Percentiles rank a stretch among this genome's conserved stretches.
Evolutionary conservation across 225 moss, liverwort and hornwort genomes (phyloP).

Genomic region (Straminergon stramineum): DNA sequence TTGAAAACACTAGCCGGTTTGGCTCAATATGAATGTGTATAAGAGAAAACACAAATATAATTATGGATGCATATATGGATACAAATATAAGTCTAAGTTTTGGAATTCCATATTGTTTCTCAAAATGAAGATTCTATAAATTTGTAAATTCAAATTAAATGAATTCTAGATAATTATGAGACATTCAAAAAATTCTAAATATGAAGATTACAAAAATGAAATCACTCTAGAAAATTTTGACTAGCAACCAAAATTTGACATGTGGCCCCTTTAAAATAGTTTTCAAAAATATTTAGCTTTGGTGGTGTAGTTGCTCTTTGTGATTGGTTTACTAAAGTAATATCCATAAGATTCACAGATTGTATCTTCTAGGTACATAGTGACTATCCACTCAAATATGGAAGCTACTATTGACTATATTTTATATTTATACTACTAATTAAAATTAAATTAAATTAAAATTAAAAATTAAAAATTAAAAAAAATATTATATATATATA

Average conservation of each 20-base stretch:
- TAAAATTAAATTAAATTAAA: too few species aligned
- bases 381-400: not conserved
- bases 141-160: too few species aligned
- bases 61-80: too few species aligned
- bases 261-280: rapidly evolving
- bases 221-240: not conserved
- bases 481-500: too few species aligned
- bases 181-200: not conserved
- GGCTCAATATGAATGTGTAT: not conserved
- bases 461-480: too few species aligned
- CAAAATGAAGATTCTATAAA: too few species aligned
- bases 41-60: too few species aligned
- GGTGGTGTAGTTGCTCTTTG: not conserved
- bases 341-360: too few species aligned
- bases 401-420: not conserved
- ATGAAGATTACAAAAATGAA: not conserved
- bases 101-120: too few species aligned
- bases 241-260: not conserved
- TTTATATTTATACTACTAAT: too few species aligned
- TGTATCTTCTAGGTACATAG: not conserved
- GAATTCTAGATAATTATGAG: not conserved
- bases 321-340: too few species aligned
- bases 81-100: too few species aligned
- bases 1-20: not conserved
- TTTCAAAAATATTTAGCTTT: not conserved